Evolutionary conservation across 2,329 filamentous ascomycete species (phyloP).

Genomic region (Microcyclospora pomicola): DNA sequence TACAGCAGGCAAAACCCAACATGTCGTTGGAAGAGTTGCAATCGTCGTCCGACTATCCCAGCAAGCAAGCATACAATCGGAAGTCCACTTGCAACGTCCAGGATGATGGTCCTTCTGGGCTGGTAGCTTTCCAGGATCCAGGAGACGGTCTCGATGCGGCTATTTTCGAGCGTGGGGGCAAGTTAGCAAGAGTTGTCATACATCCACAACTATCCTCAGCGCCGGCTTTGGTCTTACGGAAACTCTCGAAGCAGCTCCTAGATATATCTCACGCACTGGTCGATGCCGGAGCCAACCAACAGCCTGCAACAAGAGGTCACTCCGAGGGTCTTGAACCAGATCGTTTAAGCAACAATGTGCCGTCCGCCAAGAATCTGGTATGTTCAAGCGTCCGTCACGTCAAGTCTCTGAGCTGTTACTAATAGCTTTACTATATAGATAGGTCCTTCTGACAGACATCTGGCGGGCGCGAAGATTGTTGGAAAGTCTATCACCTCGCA

Average conservation of each 20-base stretch:
- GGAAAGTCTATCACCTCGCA: too few species aligned
- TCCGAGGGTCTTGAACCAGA: too few species aligned
- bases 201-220: constrained; percentile 19
- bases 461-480: too few species aligned
- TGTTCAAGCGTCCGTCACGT: too few species aligned
- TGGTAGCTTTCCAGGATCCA: constrained; percentile 16
- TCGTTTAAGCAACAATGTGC: too few species aligned
- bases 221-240: constrained; percentile 9
- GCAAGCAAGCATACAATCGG: background rate
- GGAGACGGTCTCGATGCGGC: constrained; percentile 27
- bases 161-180: constrained; percentile 26
- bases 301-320: background rate
- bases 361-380: too few species aligned
- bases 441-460: too few species aligned
- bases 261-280: constrained; percentile 13
- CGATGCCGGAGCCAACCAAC: background rate
- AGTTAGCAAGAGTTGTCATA: constrained; percentile 26
- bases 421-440: too few species aligned
- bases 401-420: too few species aligned
- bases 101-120: background rate
- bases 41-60: background rate
- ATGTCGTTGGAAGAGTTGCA: background rate
- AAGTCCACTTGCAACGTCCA: background rate
- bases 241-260: constrained; percentile 15
- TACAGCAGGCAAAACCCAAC: background rate